These are phyloP conservation scores for Thraustochytrium sp. DNA, from an alignment of 352 stramenopile genomes.

Conservation along the genomic window DNA sequence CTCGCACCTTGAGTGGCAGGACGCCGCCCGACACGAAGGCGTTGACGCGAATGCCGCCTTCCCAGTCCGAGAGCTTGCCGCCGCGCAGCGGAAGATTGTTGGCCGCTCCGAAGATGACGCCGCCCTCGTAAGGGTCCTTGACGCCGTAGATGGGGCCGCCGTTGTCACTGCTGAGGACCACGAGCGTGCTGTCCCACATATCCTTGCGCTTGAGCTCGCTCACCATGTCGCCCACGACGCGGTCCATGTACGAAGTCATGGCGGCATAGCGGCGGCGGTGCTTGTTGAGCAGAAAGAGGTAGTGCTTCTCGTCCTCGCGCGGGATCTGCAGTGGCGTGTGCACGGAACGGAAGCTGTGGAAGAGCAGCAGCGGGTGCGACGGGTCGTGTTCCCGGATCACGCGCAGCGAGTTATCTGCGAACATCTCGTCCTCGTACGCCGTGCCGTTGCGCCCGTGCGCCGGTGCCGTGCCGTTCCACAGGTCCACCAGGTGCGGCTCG, in stretches of 20 bases:
- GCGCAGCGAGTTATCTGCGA: not conserved
- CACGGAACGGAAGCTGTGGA: not conserved
- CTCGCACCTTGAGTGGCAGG: conserved; percentile 38
- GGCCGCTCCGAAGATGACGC: conserved; percentile 13
- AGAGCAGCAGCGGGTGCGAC: not conserved
- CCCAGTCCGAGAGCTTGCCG: conserved; percentile 50
- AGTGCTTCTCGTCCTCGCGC: not conserved
- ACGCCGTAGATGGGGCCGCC: not conserved
- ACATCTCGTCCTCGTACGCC: not conserved
- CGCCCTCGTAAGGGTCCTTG: too few species aligned
- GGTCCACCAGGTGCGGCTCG: not conserved
- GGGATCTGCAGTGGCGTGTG: not conserved
- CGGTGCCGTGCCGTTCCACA: not conserved
- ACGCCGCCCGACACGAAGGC: conserved; percentile 49
- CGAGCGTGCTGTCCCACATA: not conserved
- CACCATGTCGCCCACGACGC: not conserved
- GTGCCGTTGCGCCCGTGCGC: not conserved
- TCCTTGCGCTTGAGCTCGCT: not conserved
- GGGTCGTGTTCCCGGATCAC: not conserved
- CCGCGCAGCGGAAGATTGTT: conserved; percentile 51
- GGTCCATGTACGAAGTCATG: not conserved
- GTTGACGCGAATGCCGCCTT: conserved; percentile 50
- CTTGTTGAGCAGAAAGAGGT: not conserved
- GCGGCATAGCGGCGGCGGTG: not conserved
- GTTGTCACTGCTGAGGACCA: not conserved